Evolutionary conservation across 2,329 filamentous ascomycete species (phyloP).

Genomic region (Zymoseptoria crescenta): DNA sequence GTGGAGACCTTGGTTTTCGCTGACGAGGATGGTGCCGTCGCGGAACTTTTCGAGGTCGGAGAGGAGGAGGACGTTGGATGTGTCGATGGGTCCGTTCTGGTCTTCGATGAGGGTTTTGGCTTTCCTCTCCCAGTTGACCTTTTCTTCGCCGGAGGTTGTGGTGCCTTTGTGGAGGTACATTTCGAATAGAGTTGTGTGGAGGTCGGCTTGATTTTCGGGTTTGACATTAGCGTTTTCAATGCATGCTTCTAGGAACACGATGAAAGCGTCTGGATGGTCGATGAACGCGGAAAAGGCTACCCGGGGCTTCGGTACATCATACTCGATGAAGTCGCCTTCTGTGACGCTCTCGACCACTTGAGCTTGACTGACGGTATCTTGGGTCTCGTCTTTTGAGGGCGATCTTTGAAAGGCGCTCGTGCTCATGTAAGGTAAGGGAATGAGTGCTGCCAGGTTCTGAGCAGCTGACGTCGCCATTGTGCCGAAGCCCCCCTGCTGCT

Average conservation of each 20-base stretch:
- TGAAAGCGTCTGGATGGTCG: conserved; percentile 85
- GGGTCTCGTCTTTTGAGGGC: conserved; percentile 33
- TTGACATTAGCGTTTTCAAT: conserved; percentile 64
- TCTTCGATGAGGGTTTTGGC: conserved; percentile 82
- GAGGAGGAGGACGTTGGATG: conserved; percentile 84
- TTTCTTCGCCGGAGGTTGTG: conserved; percentile 60
- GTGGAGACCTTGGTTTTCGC: conserved; percentile 83
- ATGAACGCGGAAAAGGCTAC: conserved; percentile 95
- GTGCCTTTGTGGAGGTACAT: conserved; percentile 93
- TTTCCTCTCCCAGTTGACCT: conserved; percentile 79
- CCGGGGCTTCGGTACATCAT: conserved; percentile 72
- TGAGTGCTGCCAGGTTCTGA: conserved; percentile 74
- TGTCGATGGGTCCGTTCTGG: conserved; percentile 77
- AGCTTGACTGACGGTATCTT: conserved; percentile 47
- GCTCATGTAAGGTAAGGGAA: conserved; percentile 81
- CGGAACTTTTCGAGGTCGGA: conserved; percentile 87
- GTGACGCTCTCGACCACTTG: conserved; percentile 46
- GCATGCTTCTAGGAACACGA: conserved; percentile 84
- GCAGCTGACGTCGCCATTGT: conserved; percentile 62
- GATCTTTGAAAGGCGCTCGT: conserved; percentile 51
- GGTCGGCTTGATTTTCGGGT: conserved; percentile 68
- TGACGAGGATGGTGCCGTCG: conserved; percentile 84
- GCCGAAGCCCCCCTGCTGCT: conserved; percentile 28
- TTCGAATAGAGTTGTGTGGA: conserved; percentile 93
- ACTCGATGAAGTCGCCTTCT: conserved; percentile 50